Base-by-base conservation (phyloP, 176 grass and related monocot genomes). In the Poa annua region DNA sequence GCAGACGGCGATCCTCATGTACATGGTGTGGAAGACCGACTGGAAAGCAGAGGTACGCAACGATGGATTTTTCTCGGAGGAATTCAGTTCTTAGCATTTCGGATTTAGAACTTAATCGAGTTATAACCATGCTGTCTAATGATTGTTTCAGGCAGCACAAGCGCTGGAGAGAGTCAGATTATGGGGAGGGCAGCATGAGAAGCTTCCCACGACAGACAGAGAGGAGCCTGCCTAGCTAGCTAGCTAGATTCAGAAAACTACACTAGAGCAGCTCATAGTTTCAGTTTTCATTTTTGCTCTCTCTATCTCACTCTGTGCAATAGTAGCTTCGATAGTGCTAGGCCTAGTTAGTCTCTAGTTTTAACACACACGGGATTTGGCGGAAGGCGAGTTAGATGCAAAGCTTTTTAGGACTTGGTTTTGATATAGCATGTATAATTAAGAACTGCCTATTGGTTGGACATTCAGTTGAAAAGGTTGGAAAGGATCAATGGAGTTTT, bases 1-100 rank as follows among this genome's bases (percentile, higher is more conserved):
- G 71, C 94, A 96, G 85, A 96, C 94, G 8, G 78, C 81, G 12
- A 80, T 93, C 53, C 88, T 97, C 9, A 21, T 82, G 21, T 87
- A 86, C 71, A 76, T 97, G 47, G 84, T 93, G 16, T 93, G 84
- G 86, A 87, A 64, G 13, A 97, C 94, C 4, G 87, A 97, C 74
- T 97, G 94, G 94, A 78, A 89, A 52, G 69, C 70, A 6, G 93
- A 96, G 88, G 93, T 54, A 54, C 52, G 22, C 11, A 25, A 60
- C 8, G 11, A 60, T 25, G 24, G 25, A 25, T 25, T 26, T 19
- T 56, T 14, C 24, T 1, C 21, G 11, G 24, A 29, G 0, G 25
- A 63, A 25, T 62, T 62, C 24, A 63, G 12, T 63, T 29, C 14
- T 29, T 0, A 13, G 52, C 19, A 54, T 60, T 61, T 11, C 22